Evolutionary conservation across 163 green algal genomes (phyloP).

Genomic region (Scenedesmus sp.): DNA sequence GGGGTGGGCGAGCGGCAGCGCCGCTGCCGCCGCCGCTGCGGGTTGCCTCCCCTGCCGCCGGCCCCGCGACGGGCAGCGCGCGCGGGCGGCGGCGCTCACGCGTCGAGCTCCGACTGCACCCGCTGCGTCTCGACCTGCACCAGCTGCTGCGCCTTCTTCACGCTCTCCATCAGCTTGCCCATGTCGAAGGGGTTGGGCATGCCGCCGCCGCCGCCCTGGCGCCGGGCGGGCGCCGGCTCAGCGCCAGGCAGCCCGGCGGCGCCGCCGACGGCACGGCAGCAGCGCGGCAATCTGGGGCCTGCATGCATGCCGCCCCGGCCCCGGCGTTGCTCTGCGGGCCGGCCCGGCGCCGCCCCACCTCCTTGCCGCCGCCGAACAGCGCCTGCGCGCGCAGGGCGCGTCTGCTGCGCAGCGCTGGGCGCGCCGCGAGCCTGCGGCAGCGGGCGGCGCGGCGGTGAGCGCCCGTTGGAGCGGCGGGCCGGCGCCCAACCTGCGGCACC

Average conservation of each 20-base stretch:
- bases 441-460: too few species aligned
- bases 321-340: neutral
- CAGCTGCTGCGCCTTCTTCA: slow-evolving; percentile 80
- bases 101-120: slow-evolving; percentile 73
- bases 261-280: neutral
- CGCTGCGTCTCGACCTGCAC: slow-evolving; percentile 77
- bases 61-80: neutral
- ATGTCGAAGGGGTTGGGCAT: slow-evolving; percentile 72
- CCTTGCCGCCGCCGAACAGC: slow-evolving; percentile 50
- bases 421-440: too few species aligned
- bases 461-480: too few species aligned
- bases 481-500: too few species aligned
- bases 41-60: neutral
- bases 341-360: slow-evolving; percentile 28
- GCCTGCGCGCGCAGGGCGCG: slow-evolving; percentile 19
- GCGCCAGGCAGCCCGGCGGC: too few species aligned
- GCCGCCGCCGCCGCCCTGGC: slow-evolving; percentile 49
- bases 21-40: neutral
- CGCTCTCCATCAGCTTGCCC: slow-evolving; percentile 76
- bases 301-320: neutral
- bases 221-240: too few species aligned
- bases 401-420: too few species aligned
- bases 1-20: neutral
- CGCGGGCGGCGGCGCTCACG: slow-evolving; percentile 43
- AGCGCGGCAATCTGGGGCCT: neutral